These are phyloP conservation scores for Russula griseocarnosa DNA, from an alignment of 768 basidiomycete species.

Conservation along the genomic window DNA sequence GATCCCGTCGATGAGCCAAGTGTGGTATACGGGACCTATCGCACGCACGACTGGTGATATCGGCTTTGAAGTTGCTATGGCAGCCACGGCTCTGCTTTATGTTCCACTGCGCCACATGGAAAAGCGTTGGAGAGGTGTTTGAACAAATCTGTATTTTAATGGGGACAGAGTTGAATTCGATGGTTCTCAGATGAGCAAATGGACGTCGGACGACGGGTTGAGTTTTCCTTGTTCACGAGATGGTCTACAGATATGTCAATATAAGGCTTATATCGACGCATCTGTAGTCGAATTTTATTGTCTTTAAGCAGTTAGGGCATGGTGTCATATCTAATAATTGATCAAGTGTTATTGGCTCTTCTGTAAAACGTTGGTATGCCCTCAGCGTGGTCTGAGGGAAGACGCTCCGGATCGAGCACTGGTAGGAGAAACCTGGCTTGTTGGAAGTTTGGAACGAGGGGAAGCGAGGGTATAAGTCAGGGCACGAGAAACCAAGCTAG, in stretches of 20 bases:
- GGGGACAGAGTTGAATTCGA: no score
- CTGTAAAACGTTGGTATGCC: neutral
- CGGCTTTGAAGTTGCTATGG: conserved; percentile 60
- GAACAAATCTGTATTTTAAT: neutral
- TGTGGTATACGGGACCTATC: conserved; percentile 68
- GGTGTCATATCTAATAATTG: neutral
- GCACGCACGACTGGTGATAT: conserved; percentile 64
- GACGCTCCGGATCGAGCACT: neutral
- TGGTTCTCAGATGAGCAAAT: no score
- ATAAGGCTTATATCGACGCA: no score
- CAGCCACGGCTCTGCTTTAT: conserved; percentile 47
- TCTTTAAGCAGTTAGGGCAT: neutral
- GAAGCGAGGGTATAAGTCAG: no score
- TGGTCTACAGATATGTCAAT: neutral
- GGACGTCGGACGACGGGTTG: no score
- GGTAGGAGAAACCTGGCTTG: no score
- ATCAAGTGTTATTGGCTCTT: neutral
- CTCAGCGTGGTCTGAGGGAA: neutral
- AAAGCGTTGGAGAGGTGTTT: neutral
- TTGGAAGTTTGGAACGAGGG: no score
- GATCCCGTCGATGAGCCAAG: conserved; percentile 66
- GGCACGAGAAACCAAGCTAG: no score
- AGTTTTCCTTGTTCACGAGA: no score
- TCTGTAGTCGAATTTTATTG: no score
- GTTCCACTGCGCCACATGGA: conserved; percentile 47